Percentiles rank a stretch among this genome's conserved stretches.
Evolutionary conservation across 2,329 filamentous ascomycete genomes (phyloP).

Genomic region (Balansia obtecta): DNA sequence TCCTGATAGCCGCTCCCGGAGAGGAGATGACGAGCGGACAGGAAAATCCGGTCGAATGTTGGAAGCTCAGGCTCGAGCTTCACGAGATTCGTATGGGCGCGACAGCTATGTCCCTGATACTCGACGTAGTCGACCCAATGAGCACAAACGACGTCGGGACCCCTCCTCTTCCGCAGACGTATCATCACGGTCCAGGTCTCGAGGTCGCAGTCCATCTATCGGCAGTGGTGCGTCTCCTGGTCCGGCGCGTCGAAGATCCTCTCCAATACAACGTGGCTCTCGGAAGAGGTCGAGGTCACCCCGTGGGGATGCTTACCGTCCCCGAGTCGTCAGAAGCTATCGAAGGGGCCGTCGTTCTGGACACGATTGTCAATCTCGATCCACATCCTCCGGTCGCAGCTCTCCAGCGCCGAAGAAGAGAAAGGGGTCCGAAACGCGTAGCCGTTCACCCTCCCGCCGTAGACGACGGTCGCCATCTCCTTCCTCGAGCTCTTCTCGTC

Average conservation of each 20-base stretch:
- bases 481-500: slow-evolving; percentile 30
- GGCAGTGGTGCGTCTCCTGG: slow-evolving; percentile 20
- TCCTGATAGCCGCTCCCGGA: slow-evolving; percentile 27
- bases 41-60: slow-evolving; percentile 36
- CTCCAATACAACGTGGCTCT: slow-evolving; percentile 19
- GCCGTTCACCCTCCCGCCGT: slow-evolving; percentile 31
- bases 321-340: slow-evolving; percentile 12
- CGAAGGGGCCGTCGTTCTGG: slow-evolving; percentile 12
- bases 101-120: slow-evolving; percentile 42
- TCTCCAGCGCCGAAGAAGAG: slow-evolving; percentile 37
- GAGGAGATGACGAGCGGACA: slow-evolving; percentile 30
- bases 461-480: slow-evolving; percentile 23
- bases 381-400: slow-evolving; percentile 23
- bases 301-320: slow-evolving; percentile 16
- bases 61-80: slow-evolving; percentile 28
- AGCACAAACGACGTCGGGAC: slow-evolving; percentile 12
- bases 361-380: slow-evolving; percentile 18
- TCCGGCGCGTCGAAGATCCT: slow-evolving; percentile 21
- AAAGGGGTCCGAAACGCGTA: slow-evolving; percentile 35
- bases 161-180: slow-evolving; percentile 23
- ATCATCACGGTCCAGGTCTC: slow-evolving; percentile 21
- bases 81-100: slow-evolving; percentile 31
- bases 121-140: slow-evolving; percentile 29
- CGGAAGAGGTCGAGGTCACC: slow-evolving; percentile 30
- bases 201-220: slow-evolving; percentile 18